phyloP scores from a whole-genome alignment of 2,329 filamentous ascomycete species.

The Microcera coccophila region DNA sequence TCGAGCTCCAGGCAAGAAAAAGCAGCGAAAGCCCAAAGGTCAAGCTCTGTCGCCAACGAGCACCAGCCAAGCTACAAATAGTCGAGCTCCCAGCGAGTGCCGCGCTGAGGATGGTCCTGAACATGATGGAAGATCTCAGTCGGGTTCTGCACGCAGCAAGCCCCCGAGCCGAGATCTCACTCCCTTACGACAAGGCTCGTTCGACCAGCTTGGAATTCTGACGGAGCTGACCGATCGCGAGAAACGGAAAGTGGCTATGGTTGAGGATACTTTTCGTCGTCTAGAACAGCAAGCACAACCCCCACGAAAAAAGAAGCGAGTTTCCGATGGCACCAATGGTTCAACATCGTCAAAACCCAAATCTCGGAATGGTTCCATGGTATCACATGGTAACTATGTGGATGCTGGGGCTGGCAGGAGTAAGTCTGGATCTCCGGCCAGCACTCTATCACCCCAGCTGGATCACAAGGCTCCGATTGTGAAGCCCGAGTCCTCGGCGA shows the following conservation, averaged over 20 bases:
- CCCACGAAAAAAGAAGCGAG: constrained; percentile 59
- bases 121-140: constrained; percentile 45
- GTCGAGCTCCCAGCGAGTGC: constrained; percentile 60
- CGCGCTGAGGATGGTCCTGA: constrained; percentile 53
- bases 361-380: constrained; percentile 35
- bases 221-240: constrained; percentile 64
- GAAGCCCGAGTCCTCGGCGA: constrained; percentile 26
- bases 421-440: constrained; percentile 50
- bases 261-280: constrained; percentile 60
- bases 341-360: constrained; percentile 39
- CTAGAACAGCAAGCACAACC: constrained; percentile 57
- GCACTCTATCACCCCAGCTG: constrained; percentile 38
- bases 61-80: constrained; percentile 59
- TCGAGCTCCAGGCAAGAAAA: constrained; percentile 44
- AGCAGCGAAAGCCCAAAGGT: constrained; percentile 51
- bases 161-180: constrained; percentile 64
- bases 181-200: constrained; percentile 56
- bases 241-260: constrained; percentile 63
- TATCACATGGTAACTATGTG: constrained; percentile 41
- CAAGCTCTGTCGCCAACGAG: constrained; percentile 59
- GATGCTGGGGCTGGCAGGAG: constrained; percentile 53
- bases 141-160: constrained; percentile 57
- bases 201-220: constrained; percentile 56
- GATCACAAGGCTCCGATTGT: constrained; percentile 25
- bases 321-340: constrained; percentile 49